phyloP scores from a whole-genome alignment of 2,329 filamentous ascomycete genomes.

The Septoria linicola region DNA sequence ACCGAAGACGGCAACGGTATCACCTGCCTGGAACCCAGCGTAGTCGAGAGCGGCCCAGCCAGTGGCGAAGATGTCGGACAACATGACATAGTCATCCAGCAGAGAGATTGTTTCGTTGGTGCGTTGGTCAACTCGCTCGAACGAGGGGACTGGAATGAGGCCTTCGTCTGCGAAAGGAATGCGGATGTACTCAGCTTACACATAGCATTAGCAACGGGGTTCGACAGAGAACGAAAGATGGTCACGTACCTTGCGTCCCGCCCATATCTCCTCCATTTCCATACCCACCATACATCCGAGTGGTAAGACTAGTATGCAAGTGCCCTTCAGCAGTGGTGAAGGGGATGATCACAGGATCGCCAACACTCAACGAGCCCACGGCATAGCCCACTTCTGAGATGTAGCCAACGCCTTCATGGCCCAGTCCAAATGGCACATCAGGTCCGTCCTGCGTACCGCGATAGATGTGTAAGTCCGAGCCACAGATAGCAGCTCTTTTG shows the following conservation, averaged over 20 bases:
- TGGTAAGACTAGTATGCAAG: neutral
- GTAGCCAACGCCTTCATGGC: slow-evolving; percentile 3
- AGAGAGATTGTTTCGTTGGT: too few relatives aligned
- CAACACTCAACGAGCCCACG: neutral
- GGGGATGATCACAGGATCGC: slow-evolving; percentile 1
- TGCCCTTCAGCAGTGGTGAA: neutral
- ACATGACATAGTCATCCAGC: slow-evolving; percentile 5
- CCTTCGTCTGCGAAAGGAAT: too few relatives aligned
- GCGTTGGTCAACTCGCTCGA: slow-evolving; percentile 6
- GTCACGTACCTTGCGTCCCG: slow-evolving; percentile 1
- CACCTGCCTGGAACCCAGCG: neutral
- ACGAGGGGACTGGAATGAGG: neutral
- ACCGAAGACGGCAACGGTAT: slow-evolving; percentile 7
- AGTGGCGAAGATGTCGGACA: slow-evolving; percentile 7
- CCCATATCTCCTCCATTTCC: slow-evolving; percentile 4
- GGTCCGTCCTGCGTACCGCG: slow-evolving; percentile 10
- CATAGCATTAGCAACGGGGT: too few relatives aligned
- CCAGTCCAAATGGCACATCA: too few relatives aligned
- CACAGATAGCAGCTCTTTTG: slow-evolving; percentile 20
- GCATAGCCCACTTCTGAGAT: slow-evolving; percentile 3
- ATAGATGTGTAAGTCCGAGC: slow-evolving; percentile 25
- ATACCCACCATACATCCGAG: slow-evolving; percentile 21
- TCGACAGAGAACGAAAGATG: neutral
- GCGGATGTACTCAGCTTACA: too few relatives aligned
- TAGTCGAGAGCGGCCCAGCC: slow-evolving; percentile 9